phyloP scores from a whole-genome alignment of 1,284 basidiomycete genomes.

The Papiliotrema flavescens region DNA sequence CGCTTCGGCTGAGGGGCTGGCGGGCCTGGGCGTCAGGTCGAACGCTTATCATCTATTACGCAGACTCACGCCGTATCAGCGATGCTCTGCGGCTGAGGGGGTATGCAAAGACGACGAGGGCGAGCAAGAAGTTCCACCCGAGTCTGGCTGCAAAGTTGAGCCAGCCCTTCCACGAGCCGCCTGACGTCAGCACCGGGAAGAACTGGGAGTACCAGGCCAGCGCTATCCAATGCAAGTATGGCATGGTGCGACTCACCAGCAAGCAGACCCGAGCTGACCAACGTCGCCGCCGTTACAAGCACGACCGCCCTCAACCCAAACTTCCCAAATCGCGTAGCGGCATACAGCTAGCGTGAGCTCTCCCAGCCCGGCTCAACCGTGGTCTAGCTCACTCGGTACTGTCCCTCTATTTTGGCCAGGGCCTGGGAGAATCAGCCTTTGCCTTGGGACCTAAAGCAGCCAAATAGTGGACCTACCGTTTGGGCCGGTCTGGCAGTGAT shows the following conservation, averaged over 20 bases:
- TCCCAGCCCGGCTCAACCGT: too few relatives aligned
- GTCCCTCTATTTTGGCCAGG: conserved; percentile 26
- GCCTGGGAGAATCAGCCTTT: too few relatives aligned
- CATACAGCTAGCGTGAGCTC: conserved; percentile 20
- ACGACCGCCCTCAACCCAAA: conserved; percentile 15
- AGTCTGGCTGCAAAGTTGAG: not conserved
- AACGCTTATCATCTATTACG: too few relatives aligned
- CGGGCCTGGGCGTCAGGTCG: not conserved
- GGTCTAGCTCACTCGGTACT: conserved; percentile 31
- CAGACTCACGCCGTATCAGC: not conserved
- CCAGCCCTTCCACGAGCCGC: not conserved
- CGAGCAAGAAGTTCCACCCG: not conserved
- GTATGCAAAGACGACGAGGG: not conserved
- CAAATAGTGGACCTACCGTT: too few relatives aligned
- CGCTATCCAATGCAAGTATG: too few relatives aligned
- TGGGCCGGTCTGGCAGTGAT: too few relatives aligned
- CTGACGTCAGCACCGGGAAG: too few relatives aligned
- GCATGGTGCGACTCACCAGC: not conserved
- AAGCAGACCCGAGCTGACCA: conserved; percentile 7
- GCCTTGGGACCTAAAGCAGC: too few relatives aligned
- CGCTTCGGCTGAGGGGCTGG: not conserved
- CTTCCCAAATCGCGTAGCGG: conserved; percentile 20
- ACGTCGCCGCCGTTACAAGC: conserved; percentile 6
- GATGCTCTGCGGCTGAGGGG: not conserved
- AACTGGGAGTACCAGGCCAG: too few relatives aligned